phyloP scores from a whole-genome alignment of 352 stramenopile genomes.

The Aphanomyces invadans region DNA sequence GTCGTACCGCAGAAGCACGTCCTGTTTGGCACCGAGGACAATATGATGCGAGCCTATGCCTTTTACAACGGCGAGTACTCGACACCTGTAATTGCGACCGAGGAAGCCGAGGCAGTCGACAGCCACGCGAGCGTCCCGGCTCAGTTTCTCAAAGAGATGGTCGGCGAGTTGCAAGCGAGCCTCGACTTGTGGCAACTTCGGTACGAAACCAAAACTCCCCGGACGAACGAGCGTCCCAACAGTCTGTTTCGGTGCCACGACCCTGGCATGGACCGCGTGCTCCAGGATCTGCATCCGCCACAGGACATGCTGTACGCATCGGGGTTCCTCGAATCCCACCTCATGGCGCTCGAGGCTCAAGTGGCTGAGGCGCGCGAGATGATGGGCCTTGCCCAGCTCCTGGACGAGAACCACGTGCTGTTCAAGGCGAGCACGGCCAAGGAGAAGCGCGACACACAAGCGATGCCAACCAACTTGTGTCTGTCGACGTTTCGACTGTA shows the following conservation, averaged over 20 bases:
- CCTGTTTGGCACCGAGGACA: conserved; percentile 15
- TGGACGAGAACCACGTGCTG: conserved; percentile 56
- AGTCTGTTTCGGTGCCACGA: conserved; percentile 20
- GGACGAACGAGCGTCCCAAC: background rate
- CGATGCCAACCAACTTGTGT: conserved; percentile 75
- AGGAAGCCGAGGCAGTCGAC: conserved; percentile 18
- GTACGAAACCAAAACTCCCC: conserved; percentile 8
- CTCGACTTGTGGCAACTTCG: conserved; percentile 13
- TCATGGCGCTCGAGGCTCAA: conserved; percentile 10
- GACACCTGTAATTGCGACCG: conserved; percentile 19
- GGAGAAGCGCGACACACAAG: conserved; percentile 70
- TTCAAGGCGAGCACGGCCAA: conserved; percentile 83
- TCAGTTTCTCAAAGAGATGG: conserved; percentile 21
- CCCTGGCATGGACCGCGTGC: background rate
- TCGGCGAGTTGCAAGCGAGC: conserved; percentile 7
- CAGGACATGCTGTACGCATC: conserved; percentile 5
- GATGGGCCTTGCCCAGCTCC: conserved; percentile 14
- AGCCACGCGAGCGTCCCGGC: conserved; percentile 10
- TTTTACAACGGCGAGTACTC: conserved; percentile 26
- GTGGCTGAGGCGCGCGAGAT: conserved; percentile 17
- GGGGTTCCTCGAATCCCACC: conserved; percentile 13
- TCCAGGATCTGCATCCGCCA: conserved; percentile 13
- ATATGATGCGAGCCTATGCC: conserved; percentile 21
- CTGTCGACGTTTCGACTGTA: conserved; percentile 78
- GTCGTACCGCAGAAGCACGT: background rate